Base-by-base conservation (phyloP, 257 asterid genomes). In the Hygrophila difformis region DNA sequence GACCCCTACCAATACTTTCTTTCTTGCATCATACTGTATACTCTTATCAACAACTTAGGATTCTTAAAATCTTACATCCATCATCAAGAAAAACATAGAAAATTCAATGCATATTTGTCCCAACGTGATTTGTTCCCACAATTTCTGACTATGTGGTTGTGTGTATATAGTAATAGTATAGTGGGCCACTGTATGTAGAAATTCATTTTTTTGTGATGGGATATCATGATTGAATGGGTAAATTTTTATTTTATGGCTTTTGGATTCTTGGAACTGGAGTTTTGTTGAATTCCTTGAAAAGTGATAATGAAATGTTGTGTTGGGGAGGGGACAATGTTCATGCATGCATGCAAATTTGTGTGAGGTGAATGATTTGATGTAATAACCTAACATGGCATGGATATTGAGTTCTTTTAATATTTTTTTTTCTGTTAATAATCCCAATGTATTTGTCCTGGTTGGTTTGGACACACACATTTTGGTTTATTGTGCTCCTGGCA, bases 201-300 rank as follows among this genome's bases (percentile, higher is more conserved):
- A n/a, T n/a, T n/a, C n/a, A n/a, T n/a, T n/a, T n/a, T n/a, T n/a
- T 24, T 33, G 11, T 24, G 8, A 12, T 10, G 5, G 47, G 18
- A 1, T n/a, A n/a, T n/a, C n/a, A n/a, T 19, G 20, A 56, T 42
- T 49, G 39, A 37, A 36, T 36, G 28, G 41, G 6, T 20, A 26
- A 5, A 2, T 33, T 31, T 61, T 18, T n/a, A n/a, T n/a, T n/a
- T n/a, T n/a, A n/a, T n/a, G n/a, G n/a, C n/a, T n/a, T 49, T 0
- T 75, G 81, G 76, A 55, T 53, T 67, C 67, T 76, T 73, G 76
- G 76, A 44, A 56, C 44, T 76, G 80, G 85, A 66, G 66, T 63
- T 70, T 76, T 70, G 72, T 61, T 57, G 58, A 21, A 20, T 18
- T 63, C 21, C 13, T 36, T 59, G 55, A 55, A 14, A 26, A 4